phyloP scores from a whole-genome alignment of 2,329 filamentous ascomycete genomes.

The Drechslerella dactyloides region DNA sequence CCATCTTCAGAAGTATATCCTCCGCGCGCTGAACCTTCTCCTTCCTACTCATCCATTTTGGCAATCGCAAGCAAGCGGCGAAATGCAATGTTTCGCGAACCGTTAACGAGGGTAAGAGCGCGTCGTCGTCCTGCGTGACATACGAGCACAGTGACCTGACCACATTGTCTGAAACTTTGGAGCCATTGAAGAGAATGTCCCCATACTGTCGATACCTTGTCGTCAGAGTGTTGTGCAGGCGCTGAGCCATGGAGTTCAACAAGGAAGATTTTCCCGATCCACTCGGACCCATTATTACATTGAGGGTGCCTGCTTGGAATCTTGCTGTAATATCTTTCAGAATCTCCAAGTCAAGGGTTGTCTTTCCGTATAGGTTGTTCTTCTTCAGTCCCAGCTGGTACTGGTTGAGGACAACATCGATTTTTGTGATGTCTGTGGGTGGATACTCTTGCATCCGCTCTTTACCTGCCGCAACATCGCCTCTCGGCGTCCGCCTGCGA shows the following conservation, averaged over 20 bases:
- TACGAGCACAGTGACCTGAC: slow-evolving; percentile 76
- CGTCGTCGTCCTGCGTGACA: slow-evolving; percentile 79
- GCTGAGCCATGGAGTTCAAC: slow-evolving; percentile 74
- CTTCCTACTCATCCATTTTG: slow-evolving; percentile 71
- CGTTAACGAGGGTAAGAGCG: slow-evolving; percentile 74
- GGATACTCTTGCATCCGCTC: slow-evolving; percentile 68
- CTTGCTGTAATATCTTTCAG: slow-evolving; percentile 70
- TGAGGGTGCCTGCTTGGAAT: slow-evolving; percentile 72
- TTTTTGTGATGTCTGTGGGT: slow-evolving; percentile 64
- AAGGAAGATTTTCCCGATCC: slow-evolving; percentile 58
- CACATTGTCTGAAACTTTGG: slow-evolving; percentile 71
- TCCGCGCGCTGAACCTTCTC: slow-evolving; percentile 74
- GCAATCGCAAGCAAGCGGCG: slow-evolving; percentile 73
- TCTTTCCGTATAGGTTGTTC: slow-evolving; percentile 63
- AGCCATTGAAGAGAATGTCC: slow-evolving; percentile 72
- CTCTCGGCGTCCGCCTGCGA: slow-evolving; percentile 66
- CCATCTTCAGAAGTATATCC: slow-evolving; percentile 75
- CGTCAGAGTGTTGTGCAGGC: slow-evolving; percentile 68
- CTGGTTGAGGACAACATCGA: slow-evolving; percentile 69
- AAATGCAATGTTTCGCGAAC: slow-evolving; percentile 76
- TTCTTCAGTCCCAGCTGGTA: slow-evolving; percentile 72
- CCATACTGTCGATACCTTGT: slow-evolving; percentile 70
- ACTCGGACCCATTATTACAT: slow-evolving; percentile 81
- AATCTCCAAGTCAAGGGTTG: slow-evolving; percentile 61
- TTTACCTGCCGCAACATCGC: slow-evolving; percentile 71